Conservation (phyloP, 2,329 filamentous ascomycete genomes). For the Exserohilum rostratum region DNA sequence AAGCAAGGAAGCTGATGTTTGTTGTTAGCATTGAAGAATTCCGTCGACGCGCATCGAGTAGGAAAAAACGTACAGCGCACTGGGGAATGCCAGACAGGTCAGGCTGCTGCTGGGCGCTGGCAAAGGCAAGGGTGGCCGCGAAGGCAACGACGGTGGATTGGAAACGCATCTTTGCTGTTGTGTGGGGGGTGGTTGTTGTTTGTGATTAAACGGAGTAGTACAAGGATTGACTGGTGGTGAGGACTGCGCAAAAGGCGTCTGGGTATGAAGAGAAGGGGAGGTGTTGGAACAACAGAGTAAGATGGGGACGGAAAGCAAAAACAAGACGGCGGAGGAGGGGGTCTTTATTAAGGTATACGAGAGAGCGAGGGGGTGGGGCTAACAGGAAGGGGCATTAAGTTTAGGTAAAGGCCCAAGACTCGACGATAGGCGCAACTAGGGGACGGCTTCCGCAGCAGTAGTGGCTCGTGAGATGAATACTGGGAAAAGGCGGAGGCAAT, state of each 20-base stretch:
- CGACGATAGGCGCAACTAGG: not conserved
- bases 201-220: not conserved
- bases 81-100: constrained; percentile 34
- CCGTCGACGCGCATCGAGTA: not conserved
- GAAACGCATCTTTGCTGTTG: constrained; percentile 40
- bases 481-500: not conserved
- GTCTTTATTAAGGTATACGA: not conserved
- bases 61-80: constrained; percentile 42
- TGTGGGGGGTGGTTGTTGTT: not conserved
- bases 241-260: not conserved
- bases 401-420: not conserved
- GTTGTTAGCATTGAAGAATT: not conserved
- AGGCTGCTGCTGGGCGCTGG: constrained; percentile 35
- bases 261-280: not conserved
- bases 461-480: not conserved
- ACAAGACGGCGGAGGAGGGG: not conserved
- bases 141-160: constrained; percentile 29
- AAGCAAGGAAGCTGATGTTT: constrained; percentile 54
- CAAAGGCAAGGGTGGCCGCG: constrained; percentile 34
- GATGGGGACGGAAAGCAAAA: not conserved
- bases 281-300: not conserved
- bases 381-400: not conserved
- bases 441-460: not conserved
- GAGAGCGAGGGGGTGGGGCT: not conserved
- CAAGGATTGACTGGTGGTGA: constrained; percentile 2